A percentile compares a stretch with the other conserved stretches of the same genome.
These are phyloP conservation scores for Xylogone sp. DNA, from an alignment of 2,329 filamentous ascomycete species.

Conservation along the genomic window DNA sequence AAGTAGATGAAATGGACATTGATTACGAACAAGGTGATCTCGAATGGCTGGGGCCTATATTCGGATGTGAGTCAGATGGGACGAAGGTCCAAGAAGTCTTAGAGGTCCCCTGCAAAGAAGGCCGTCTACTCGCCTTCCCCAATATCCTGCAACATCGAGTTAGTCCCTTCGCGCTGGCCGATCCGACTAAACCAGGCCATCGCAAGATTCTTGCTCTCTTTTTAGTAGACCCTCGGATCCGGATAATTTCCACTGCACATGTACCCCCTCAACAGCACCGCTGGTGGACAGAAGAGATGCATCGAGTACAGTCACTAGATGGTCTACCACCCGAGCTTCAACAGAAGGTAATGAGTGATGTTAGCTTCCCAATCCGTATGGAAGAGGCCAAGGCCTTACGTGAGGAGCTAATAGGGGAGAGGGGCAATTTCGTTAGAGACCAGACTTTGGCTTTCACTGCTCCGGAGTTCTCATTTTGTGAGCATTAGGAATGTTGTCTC, in stretches of 20 bases:
- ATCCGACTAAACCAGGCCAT: constrained; percentile 47
- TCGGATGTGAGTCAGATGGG: not conserved
- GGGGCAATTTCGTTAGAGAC: not conserved
- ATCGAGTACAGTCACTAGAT: not conserved
- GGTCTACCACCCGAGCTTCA: not conserved
- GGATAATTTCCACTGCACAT: constrained; percentile 45
- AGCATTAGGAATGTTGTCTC: not conserved
- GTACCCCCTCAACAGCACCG: constrained; percentile 42
- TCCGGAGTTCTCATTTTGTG: not conserved
- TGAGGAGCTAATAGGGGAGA: constrained; percentile 1
- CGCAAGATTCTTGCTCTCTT: constrained; percentile 52
- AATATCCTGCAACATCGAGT: constrained; percentile 44
- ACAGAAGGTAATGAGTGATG: not conserved
- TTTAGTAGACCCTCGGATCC: constrained; percentile 49
- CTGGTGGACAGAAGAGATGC: constrained; percentile 30
- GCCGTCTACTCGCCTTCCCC: constrained; percentile 38
- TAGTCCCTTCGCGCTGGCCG: constrained; percentile 8
- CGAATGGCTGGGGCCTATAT: constrained; percentile 5
- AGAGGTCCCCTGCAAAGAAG: constrained; percentile 28
- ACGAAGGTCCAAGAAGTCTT: constrained; percentile 31
- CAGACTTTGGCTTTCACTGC: not conserved
- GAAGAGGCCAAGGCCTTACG: not conserved
- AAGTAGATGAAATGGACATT: not conserved
- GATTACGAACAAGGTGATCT: constrained; percentile 1
- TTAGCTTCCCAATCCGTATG: not conserved